Evolutionary conservation across 1,139 yeast genomes (phyloP).

Genomic region (Saccharomyces hybrid): DNA sequence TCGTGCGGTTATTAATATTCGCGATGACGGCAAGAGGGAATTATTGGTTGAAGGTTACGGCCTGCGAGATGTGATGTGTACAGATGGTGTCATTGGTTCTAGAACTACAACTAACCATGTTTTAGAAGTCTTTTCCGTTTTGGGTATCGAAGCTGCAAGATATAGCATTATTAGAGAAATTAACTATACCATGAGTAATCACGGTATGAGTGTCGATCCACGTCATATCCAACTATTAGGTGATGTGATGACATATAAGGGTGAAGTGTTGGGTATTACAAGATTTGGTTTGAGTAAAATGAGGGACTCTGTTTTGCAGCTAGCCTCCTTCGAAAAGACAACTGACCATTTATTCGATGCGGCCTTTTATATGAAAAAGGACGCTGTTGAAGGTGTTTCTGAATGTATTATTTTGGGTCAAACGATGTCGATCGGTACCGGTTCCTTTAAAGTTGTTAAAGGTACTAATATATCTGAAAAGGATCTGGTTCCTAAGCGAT

Average conservation of each 20-base stretch:
- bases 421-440: conserved; percentile 96
- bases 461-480: conserved; percentile 41
- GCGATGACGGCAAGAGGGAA: conserved; percentile 76
- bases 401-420: conserved; percentile 97
- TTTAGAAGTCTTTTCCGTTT: conserved; percentile 76
- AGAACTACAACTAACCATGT: conserved; percentile 88
- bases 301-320: conserved; percentile 95
- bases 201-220: conserved; percentile 99
- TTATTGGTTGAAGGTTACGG: conserved; percentile 97
- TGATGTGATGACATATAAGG: conserved; percentile 98
- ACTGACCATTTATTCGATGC: conserved; percentile 98
- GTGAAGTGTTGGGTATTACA: conserved; percentile 96
- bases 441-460: conserved; percentile 81
- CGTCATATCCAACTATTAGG: conserved; percentile 97
- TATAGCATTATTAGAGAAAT: conserved; percentile 87
- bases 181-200: conserved; percentile 96
- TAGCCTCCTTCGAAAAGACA: conserved; percentile 96
- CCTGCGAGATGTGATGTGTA: conserved; percentile 89
- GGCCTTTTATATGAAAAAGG: conserved; percentile 94
- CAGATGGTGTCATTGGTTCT: conserved; percentile 90
- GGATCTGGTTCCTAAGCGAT: conserved; percentile 44
- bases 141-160: conserved; percentile 98
- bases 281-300: conserved; percentile 95
- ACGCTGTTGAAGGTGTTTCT: conserved; percentile 92
- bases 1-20: conserved; percentile 92